Evolutionary conservation across 352 stramenopile species (phyloP).

Genomic region (Phytophthora parvispora): DNA sequence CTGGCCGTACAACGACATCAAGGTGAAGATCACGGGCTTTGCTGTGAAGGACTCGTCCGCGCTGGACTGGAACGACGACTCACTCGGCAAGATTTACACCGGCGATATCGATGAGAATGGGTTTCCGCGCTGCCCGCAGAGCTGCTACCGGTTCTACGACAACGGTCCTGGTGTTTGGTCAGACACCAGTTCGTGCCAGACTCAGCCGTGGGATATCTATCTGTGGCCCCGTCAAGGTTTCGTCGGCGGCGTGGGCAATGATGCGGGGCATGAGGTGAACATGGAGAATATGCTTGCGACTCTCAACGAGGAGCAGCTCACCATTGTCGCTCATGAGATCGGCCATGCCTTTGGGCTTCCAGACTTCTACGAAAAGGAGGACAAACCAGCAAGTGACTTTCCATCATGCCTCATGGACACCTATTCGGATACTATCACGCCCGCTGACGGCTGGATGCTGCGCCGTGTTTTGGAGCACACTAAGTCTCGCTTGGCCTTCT

Average conservation of each 20-base stretch:
- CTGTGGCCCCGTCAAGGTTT: constrained; percentile 31
- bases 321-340: constrained; percentile 45
- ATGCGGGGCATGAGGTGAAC: constrained; percentile 20
- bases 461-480: constrained; percentile 13
- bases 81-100: constrained; percentile 39
- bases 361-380: constrained; percentile 18
- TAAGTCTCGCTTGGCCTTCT: constrained; percentile 19
- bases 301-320: constrained; percentile 24
- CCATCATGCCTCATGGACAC: constrained; percentile 13
- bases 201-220: constrained; percentile 32
- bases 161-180: neutral
- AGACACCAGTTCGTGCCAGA: constrained; percentile 35
- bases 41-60: constrained; percentile 10
- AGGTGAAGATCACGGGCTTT: constrained; percentile 12
- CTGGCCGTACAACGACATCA: constrained; percentile 20
- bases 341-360: constrained; percentile 15
- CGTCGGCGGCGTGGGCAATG: constrained; percentile 23
- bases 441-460: constrained; percentile 22
- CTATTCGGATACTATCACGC: constrained; percentile 12
- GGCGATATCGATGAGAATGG: constrained; percentile 28
- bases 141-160: constrained; percentile 39
- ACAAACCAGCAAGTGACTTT: constrained; percentile 1
- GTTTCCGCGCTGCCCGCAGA: constrained; percentile 26
- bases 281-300: constrained; percentile 26
- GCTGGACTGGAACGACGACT: constrained; percentile 37